Conservation (phyloP, 352 stramenopile species). For the Peronospora farinosa region DNA sequence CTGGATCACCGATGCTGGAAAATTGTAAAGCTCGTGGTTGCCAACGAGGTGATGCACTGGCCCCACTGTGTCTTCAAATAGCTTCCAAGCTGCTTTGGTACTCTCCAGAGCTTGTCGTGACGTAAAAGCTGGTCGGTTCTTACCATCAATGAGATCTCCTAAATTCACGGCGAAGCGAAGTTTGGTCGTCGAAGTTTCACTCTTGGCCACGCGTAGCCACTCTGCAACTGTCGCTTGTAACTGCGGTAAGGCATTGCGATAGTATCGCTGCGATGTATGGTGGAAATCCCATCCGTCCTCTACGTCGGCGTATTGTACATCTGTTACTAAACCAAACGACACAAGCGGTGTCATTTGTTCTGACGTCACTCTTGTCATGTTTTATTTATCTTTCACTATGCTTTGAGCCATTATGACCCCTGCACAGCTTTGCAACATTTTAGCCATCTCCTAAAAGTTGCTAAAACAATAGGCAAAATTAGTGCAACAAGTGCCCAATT, state of each 20-base stretch:
- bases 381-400: constrained; percentile 4
- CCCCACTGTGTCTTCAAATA: constrained; percentile 40
- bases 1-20: constrained; percentile 40
- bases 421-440: too few species aligned
- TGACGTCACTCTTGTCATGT: constrained; percentile 6
- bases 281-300: constrained; percentile 78
- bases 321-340: constrained; percentile 61
- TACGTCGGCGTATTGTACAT: constrained; percentile 81
- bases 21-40: constrained; percentile 86
- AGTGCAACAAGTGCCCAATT: constrained; percentile 1
- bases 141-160: constrained; percentile 77
- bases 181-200: constrained; percentile 11
- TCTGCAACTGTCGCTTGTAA: constrained; percentile 39
- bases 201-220: constrained; percentile 40
- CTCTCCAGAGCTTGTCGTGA: constrained; percentile 42
- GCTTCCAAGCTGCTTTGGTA: constrained; percentile 32
- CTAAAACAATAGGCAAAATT: background rate
- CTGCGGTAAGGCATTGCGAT: constrained; percentile 56
- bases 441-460: background rate
- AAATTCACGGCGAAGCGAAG: constrained; percentile 70
- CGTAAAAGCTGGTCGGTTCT: constrained; percentile 47
- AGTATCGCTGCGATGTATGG: constrained; percentile 56
- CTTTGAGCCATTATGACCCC: too few species aligned
- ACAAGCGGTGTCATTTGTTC: constrained; percentile 28
- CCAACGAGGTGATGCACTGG: constrained; percentile 71